Evolutionary conservation across 257 asterid genomes (phyloP).

Genomic region (Capsicum rhomboideum): DNA sequence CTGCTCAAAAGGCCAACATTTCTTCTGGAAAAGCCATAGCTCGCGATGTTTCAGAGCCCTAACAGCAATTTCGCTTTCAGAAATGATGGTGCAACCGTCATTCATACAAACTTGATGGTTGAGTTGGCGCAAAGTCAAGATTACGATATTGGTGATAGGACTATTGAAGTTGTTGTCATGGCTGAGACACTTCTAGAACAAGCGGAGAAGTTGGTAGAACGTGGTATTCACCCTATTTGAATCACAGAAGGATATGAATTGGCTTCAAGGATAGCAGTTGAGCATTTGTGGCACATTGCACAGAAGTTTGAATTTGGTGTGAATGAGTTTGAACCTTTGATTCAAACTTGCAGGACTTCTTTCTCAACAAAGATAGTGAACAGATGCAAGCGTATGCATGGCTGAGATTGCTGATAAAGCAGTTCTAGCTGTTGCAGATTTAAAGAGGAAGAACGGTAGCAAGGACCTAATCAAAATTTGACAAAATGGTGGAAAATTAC

Average conservation of each 20-base stretch:
- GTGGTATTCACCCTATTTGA: conserved; percentile 87
- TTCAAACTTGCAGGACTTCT: conserved; percentile 88
- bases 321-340: conserved; percentile 32
- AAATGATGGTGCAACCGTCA: conserved; percentile 84
- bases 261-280: conserved; percentile 77
- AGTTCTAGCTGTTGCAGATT: conserved; percentile 88
- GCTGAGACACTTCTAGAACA: conserved; percentile 87
- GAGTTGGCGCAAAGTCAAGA: conserved; percentile 80
- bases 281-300: conserved; percentile 62
- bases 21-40: conserved; percentile 80
- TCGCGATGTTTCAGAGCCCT: conserved; percentile 85
- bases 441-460: conserved; percentile 80
- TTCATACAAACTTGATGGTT: conserved; percentile 88
- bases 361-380: conserved; percentile 92
- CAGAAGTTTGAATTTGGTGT: conserved; percentile 56
- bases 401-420: conserved; percentile 94
- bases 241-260: conserved; percentile 85
- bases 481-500: conserved; percentile 76
- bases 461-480: conserved; percentile 80
- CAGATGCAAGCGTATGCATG: conserved; percentile 71
- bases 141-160: conserved; percentile 91
- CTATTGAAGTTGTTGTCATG: conserved; percentile 90
- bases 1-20: conserved; percentile 8
- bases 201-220: conserved; percentile 72
- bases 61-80: conserved; percentile 85